Percentiles rank a stretch among this genome's conserved stretches.
phyloP scores from a whole-genome alignment of 2,329 filamentous ascomycete genomes.

The Zymoseptoria pseudotritici region DNA sequence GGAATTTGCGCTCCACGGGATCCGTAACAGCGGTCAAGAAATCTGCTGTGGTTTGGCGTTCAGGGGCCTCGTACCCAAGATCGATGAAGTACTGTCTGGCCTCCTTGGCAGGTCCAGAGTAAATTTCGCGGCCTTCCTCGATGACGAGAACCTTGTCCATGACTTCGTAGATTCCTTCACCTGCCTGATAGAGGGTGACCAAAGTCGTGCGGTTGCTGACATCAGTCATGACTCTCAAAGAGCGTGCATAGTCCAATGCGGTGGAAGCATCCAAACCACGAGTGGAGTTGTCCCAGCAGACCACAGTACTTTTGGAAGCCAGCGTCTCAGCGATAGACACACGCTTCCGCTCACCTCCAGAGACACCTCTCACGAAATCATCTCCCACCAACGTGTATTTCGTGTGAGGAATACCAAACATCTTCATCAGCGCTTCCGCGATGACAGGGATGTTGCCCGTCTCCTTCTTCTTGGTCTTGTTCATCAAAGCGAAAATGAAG shows the following conservation, averaged over 20 bases:
- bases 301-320: conserved; percentile 63
- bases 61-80: conserved; percentile 54
- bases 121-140: conserved; percentile 62
- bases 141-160: conserved; percentile 80
- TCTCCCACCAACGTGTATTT: conserved; percentile 70
- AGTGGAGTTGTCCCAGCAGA: conserved; percentile 75
- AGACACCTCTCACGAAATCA: conserved; percentile 63
- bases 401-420: conserved; percentile 73
- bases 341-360: conserved; percentile 72
- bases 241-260: conserved; percentile 69
- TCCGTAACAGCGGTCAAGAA: conserved; percentile 73
- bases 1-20: conserved; percentile 61
- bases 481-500: conserved; percentile 64
- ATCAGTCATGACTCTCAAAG: conserved; percentile 72
- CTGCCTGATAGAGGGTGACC: conserved; percentile 62
- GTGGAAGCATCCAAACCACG: conserved; percentile 73
- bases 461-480: conserved; percentile 64
- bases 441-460: conserved; percentile 59
- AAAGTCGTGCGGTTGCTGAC: conserved; percentile 63
- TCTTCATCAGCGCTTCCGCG: conserved; percentile 62
- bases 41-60: conserved; percentile 64
- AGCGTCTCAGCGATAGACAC: conserved; percentile 73
- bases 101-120: conserved; percentile 53
- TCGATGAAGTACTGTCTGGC: conserved; percentile 60
- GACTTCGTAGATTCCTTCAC: conserved; percentile 61